Evolutionary conservation across 352 stramenopile species (phyloP).

Genomic region (Phytophthora pluvialis): DNA sequence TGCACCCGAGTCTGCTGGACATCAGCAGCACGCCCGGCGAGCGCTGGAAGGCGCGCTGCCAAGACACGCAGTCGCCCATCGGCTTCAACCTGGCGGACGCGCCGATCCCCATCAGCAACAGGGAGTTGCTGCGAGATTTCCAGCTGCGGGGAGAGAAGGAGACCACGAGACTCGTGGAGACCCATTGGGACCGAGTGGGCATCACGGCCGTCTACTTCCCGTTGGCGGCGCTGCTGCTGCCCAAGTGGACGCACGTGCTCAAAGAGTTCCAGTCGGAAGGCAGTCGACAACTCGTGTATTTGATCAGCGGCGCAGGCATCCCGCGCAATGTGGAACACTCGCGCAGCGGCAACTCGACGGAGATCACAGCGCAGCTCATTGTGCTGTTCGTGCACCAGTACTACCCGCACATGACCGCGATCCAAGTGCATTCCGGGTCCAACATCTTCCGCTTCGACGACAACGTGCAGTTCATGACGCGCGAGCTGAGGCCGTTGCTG

Average conservation of each 20-base stretch:
- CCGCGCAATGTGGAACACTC: constrained; percentile 94
- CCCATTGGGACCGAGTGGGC: constrained; percentile 65
- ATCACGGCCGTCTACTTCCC: constrained; percentile 96
- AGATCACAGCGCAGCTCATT: constrained; percentile 93
- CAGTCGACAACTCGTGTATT: constrained; percentile 93
- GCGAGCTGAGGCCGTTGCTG: constrained; percentile 94
- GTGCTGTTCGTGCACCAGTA: constrained; percentile 92
- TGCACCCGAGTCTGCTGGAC: constrained; percentile 72
- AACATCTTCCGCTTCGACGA: constrained; percentile 97
- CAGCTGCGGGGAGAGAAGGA: constrained; percentile 68
- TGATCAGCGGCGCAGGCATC: constrained; percentile 96
- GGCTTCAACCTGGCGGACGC: constrained; percentile 72
- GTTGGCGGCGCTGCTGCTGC: constrained; percentile 93
- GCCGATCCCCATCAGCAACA: constrained; percentile 55
- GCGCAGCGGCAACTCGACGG: constrained; percentile 95
- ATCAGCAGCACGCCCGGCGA: constrained; percentile 38
- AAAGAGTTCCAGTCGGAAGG: constrained; percentile 77
- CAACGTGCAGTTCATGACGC: constrained; percentile 98
- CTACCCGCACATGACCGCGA: constrained; percentile 94
- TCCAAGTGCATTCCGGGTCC: constrained; percentile 95
- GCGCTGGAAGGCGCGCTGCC: constrained; percentile 61
- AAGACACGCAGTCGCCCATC: constrained; percentile 76
- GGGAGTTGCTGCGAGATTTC: constrained; percentile 61
- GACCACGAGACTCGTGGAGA: constrained; percentile 62
- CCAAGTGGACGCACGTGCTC: constrained; percentile 91